Evolutionary conservation across 805 yeast species (phyloP).

Genomic region (Zygoascus ofunaensis): DNA sequence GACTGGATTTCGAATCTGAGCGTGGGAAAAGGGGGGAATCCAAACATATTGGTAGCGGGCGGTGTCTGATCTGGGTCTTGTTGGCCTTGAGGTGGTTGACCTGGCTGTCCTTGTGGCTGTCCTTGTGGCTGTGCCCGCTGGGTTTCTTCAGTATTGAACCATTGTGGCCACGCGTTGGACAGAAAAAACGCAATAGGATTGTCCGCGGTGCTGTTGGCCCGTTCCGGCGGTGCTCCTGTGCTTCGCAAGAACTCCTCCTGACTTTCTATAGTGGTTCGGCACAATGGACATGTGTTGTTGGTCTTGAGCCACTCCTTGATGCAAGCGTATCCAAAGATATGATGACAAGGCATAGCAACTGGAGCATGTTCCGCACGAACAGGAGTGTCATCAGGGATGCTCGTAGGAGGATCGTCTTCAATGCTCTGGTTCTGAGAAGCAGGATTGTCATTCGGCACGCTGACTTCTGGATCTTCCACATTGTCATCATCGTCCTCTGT

Average conservation of each 20-base stretch:
- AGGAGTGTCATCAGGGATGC: constrained; percentile 3
- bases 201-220: background rate
- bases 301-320: constrained; percentile 71
- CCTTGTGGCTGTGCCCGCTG: background rate
- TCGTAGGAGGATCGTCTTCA: constrained; percentile 5
- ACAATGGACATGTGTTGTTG: constrained; percentile 76
- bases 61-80: background rate
- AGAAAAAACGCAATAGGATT: background rate
- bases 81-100: background rate
- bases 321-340: constrained; percentile 80
- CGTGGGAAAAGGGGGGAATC: background rate
- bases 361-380: constrained; percentile 44
- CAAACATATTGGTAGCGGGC: background rate
- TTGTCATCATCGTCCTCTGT: background rate
- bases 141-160: background rate
- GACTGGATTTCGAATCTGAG: background rate
- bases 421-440: background rate
- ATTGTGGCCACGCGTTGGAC: background rate
- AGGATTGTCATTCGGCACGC: constrained; percentile 1
- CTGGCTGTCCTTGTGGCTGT: background rate
- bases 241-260: constrained; percentile 21
- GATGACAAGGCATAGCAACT: constrained; percentile 73
- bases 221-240: constrained; percentile 16
- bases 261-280: constrained; percentile 50
- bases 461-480: background rate